Conservation (phyloP, 306 rosid species). For the Clitoria ternatea region DNA sequence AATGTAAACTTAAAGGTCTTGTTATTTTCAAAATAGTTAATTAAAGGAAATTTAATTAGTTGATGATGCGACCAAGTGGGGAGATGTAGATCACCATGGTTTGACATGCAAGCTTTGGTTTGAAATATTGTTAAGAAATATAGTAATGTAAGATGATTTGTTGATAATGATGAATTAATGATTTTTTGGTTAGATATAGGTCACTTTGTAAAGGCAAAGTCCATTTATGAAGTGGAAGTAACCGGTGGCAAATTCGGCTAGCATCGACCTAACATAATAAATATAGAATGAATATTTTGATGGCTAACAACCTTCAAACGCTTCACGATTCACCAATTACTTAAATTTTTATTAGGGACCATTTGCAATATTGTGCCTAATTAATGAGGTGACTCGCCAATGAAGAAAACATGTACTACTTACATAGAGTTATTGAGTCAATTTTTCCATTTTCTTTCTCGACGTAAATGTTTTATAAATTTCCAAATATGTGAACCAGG, state of each 20-base stretch:
- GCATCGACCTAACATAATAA: constrained; percentile 50
- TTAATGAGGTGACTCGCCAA: constrained; percentile 20
- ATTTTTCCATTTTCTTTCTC: not conserved
- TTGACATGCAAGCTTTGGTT: not conserved
- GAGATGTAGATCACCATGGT: constrained; percentile 6
- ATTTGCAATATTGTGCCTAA: constrained; percentile 23
- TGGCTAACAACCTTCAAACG: constrained; percentile 24
- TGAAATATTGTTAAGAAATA: constrained; percentile 22
- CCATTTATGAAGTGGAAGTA: constrained; percentile 51
- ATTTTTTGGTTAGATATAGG: constrained; percentile 20
- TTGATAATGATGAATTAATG: constrained; percentile 23
- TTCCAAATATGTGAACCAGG: constrained; percentile 18
- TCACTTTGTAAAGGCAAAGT: constrained; percentile 28
- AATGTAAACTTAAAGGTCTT: not conserved
- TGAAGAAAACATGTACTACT: not conserved
- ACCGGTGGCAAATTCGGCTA: constrained; percentile 38
- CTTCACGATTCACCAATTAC: constrained; percentile 23
- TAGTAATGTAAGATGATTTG: not conserved
- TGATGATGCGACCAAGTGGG: constrained; percentile 37
- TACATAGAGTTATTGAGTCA: constrained; percentile 3
- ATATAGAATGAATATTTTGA: constrained; percentile 41
- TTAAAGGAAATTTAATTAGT: constrained; percentile 24
- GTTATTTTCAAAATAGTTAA: not conserved
- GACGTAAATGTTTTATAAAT: not conserved
- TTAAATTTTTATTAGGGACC: constrained; percentile 30